phyloP scores from a whole-genome alignment of 2,329 filamentous ascomycete genomes.

The Ceratocystis papillata region DNA sequence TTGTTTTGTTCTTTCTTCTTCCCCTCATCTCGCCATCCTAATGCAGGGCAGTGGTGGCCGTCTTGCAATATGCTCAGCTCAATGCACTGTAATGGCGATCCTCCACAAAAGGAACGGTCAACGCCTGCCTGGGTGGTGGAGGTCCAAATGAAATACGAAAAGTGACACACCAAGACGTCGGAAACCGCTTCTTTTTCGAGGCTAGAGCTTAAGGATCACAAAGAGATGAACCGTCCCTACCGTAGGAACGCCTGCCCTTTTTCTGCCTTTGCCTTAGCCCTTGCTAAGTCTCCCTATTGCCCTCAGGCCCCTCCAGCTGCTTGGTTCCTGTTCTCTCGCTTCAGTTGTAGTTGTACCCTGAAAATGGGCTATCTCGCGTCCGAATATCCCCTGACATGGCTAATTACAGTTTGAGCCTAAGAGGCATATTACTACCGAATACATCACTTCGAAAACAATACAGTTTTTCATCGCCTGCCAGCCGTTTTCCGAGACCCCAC shows the following conservation, averaged over 20 bases:
- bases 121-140: background rate
- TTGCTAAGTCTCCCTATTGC: background rate
- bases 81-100: slow-evolving; percentile 8
- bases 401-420: background rate
- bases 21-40: background rate
- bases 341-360: background rate
- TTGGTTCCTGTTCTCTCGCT: background rate
- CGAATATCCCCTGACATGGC: background rate
- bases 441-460: background rate
- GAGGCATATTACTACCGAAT: background rate
- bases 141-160: background rate
- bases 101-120: background rate
- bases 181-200: background rate
- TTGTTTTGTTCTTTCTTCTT: background rate
- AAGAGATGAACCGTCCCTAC: slow-evolving; percentile 13
- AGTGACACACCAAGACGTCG: background rate
- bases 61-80: slow-evolving; percentile 6
- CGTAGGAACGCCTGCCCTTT: slow-evolving; percentile 1
- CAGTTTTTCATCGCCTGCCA: background rate
- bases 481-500: background rate
- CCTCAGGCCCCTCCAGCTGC: no score
- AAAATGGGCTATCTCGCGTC: background rate
- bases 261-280: background rate
- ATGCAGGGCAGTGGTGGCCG: background rate
- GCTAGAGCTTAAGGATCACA: background rate